Percentiles rank a stretch among this genome's conserved stretches.
These are phyloP conservation scores for Podospora pseudoanserina DNA, from an alignment of 495 filamentous ascomycete species.

Conservation along the genomic window DNA sequence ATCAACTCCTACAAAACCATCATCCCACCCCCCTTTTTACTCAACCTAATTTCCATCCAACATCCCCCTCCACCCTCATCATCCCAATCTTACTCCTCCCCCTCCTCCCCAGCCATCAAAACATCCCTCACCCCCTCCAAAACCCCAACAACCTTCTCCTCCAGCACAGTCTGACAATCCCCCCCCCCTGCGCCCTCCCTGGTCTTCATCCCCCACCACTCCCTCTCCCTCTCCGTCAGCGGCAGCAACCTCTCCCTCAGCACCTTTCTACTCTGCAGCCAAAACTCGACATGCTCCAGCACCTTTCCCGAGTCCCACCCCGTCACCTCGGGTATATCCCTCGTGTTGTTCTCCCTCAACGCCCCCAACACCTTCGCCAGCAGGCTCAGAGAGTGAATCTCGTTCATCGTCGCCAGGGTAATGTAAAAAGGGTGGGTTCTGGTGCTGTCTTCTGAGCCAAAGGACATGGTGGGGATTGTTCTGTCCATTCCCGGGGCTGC, in stretches of 20 bases:
- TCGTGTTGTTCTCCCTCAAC: constrained; percentile 57
- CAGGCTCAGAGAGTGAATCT: constrained; percentile 73
- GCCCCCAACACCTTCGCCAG: constrained; percentile 62
- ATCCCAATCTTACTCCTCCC: constrained; percentile 23
- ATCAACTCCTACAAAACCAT: background rate
- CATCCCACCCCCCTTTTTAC: background rate
- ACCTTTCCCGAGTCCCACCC: constrained; percentile 67
- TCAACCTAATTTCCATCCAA: background rate
- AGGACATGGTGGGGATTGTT: constrained; percentile 19
- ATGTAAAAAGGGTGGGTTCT: constrained; percentile 44
- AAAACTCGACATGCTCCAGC: constrained; percentile 75
- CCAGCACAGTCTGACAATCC: constrained; percentile 57
- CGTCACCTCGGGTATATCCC: constrained; percentile 61
- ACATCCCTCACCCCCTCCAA: constrained; percentile 54
- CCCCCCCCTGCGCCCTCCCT: constrained; percentile 16
- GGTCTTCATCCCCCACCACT: constrained; percentile 50
- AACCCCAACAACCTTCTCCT: constrained; percentile 68
- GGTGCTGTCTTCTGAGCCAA: constrained; percentile 23
- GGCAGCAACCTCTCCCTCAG: constrained; percentile 68
- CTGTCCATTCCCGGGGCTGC: constrained; percentile 48
- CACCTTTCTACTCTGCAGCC: constrained; percentile 57
- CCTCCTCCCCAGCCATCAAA: constrained; percentile 36
- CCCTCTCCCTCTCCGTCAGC: constrained; percentile 65
- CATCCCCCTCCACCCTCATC: background rate
- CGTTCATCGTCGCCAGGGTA: constrained; percentile 64